Evolutionary conservation across 2,329 filamentous ascomycete species (phyloP), one percentile per base, ranked within the genome.

Genomic region (Trichoderma koningiopsis): DNA sequence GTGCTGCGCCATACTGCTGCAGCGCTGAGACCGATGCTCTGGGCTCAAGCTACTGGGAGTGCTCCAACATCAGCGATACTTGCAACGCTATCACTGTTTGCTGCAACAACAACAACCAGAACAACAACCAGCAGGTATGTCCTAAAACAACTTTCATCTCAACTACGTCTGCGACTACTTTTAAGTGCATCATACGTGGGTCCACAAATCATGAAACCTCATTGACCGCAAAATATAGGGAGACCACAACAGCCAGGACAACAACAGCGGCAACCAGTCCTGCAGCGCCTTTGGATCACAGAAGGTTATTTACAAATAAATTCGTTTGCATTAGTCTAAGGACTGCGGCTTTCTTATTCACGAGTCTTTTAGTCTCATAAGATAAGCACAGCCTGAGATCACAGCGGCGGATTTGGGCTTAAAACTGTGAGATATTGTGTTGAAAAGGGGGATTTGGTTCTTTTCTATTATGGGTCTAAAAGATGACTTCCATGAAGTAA

Each of bases 121-220:
- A 43, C 57, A 60, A 47, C 57, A 60, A 60, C 35, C 57, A 60
- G 37, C 57, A 60, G 57, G 57, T 60, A 60, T 60, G 57, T 60
- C 37, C 7, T 60, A n/a, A 37, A n/a, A 47, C 35, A 60, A 60
- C 8, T 47, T 43, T 24, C n/a, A 60, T 43, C 14, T 19, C 37
- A 7, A n/a, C 37, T 40, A 43, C n/a, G 1, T 60, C 19, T 43
- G 14, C 35, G 57, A 43, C 35, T 29, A 16, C 35, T 43, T 47
- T 24, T 24, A 37, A 19, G 35, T 60, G 57, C 57, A 60, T 60
- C 3, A 29, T 43, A 43, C 24, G 16, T 43, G 35, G 35, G 19
- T 60, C 57, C 13, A 22, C n/a, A 60, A 31, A 37, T 35, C 33
- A 14, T 43, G 35, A 43, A 16, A 13, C n/a, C 5, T n/a, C 57